Conservation (phyloP, 257 asterid genomes). For the Verbena officinalis region DNA sequence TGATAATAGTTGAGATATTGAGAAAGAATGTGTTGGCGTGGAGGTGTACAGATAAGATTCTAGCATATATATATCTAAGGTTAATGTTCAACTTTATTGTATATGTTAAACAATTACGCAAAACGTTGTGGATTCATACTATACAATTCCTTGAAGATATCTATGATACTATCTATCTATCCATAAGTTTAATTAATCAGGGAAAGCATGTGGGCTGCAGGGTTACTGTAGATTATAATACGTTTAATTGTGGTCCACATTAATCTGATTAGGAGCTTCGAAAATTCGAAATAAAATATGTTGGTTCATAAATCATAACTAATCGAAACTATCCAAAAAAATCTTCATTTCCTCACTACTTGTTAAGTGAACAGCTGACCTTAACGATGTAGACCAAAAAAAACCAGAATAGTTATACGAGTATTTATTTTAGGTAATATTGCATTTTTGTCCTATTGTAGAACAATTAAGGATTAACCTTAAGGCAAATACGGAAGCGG, state of each 20-base stretch:
- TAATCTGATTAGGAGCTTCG: conserved; percentile 7
- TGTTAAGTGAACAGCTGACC: too few species aligned
- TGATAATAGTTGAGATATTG: neutral
- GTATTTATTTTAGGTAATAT: too few species aligned
- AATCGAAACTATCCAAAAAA: too few species aligned
- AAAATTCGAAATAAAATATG: conserved; percentile 16
- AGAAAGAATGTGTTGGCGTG: conserved; percentile 14
- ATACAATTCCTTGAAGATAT: conserved; percentile 12
- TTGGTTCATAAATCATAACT: neutral
- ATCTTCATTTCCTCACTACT: too few species aligned
- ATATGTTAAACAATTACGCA: conserved; percentile 6
- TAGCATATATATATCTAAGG: neutral
- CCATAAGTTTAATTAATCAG: conserved; percentile 20
- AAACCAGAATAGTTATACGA: too few species aligned
- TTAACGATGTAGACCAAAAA: too few species aligned
- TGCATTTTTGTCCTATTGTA: too few species aligned
- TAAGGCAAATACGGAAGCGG: too few species aligned
- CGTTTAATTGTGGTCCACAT: conserved; percentile 27
- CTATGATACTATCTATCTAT: conserved; percentile 23
- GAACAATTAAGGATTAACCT: too few species aligned
- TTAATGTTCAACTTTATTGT: conserved; percentile 17
- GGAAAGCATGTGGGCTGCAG: conserved; percentile 15
- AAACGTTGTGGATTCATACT: conserved; percentile 22
- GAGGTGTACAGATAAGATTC: conserved; percentile 30
- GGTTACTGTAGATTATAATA: too few species aligned